These are phyloP conservation scores for Trichoderma gracile DNA, from an alignment of 2,329 filamentous ascomycete species.

Conservation along the genomic window DNA sequence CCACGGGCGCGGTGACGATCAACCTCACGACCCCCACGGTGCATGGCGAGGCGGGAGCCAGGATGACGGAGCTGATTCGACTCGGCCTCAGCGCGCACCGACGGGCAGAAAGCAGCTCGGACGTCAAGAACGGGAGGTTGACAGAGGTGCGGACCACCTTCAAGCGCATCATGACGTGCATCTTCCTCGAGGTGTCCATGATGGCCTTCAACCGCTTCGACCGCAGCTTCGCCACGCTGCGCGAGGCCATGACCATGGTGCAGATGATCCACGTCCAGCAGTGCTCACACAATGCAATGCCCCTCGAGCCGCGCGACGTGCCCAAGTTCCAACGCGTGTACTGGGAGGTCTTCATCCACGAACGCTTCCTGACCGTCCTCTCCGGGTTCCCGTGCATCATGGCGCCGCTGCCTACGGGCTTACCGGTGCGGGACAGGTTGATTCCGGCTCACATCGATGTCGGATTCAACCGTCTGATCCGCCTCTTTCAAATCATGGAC, in stretches of 20 bases:
- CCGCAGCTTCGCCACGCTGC: slow-evolving; percentile 50
- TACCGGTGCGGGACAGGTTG: slow-evolving; percentile 37
- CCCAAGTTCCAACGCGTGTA: slow-evolving; percentile 31
- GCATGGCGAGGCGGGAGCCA: slow-evolving; percentile 35
- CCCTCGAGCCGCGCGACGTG: slow-evolving; percentile 27
- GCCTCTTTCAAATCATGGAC: slow-evolving; percentile 43
- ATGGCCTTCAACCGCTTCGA: slow-evolving; percentile 50
- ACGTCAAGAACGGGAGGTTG: slow-evolving; percentile 38
- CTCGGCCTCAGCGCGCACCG: slow-evolving; percentile 32
- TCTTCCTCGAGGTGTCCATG: slow-evolving; percentile 54
- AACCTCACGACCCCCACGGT: slow-evolving; percentile 38
- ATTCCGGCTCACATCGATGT: slow-evolving; percentile 41
- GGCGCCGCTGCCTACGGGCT: slow-evolving; percentile 36
- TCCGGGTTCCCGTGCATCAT: slow-evolving; percentile 47
- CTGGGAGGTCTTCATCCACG: slow-evolving; percentile 33
- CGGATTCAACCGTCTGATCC: slow-evolving; percentile 43
- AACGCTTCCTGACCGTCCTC: slow-evolving; percentile 54
- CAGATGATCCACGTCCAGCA: slow-evolving; percentile 47
- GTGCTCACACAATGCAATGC: slow-evolving; percentile 36
- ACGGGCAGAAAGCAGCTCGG: slow-evolving; percentile 36
- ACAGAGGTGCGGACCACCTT: slow-evolving; percentile 44
- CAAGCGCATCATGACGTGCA: slow-evolving; percentile 49
- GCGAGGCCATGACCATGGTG: slow-evolving; percentile 49
- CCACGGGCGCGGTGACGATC: slow-evolving; percentile 41
- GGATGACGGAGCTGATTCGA: slow-evolving; percentile 36